Evolutionary conservation across 352 stramenopile genomes (phyloP), one percentile per base, ranked within the genome.

Genomic region (Pythium brassicae): DNA sequence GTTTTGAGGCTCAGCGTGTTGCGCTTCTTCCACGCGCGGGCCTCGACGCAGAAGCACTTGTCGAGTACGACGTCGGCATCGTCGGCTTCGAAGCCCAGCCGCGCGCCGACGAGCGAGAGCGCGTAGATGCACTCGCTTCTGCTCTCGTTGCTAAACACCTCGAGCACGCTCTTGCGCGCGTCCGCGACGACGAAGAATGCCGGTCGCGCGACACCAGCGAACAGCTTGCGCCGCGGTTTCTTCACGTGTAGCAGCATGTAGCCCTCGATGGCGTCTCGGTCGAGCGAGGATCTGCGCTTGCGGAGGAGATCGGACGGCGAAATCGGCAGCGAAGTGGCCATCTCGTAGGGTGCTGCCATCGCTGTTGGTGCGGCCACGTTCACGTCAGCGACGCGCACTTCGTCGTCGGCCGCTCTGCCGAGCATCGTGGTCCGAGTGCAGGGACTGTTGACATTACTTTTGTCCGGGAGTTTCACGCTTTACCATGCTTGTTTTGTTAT

Each of bases 11-110:
- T 76, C 6, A 89, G 69, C 1, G 76, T 82, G 26, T 68, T 78
- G 35, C 70, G 76, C 63, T 89, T 89, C 50, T 83, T 87, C 78
- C 79, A 92, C 27, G 66, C 80, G 52, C 74, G 71, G 17, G 82
- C 79, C 22, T 88, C 75, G 34, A 92, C 68, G 48, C 69, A 85
- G 50, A 92, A 92, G 60, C 76, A 89, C 44, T 89, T 89, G 51
- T 87, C 78, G 57, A 83, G 81, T 45, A 88, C 75, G 27, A 86
- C 79, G 49, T 83, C 77, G 39, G 71, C 65, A 32, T 84, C 76
- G 59, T 89, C 78, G 23, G 79, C 74, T 53, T 92, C 82, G 52
- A 87, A 88, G 26, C 70, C 75, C 40, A 92, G 59, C 49, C 76
- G 51, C 0, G 75, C 79, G 19, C 74, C 66, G 1, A 68, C 67